Base-by-base conservation (phyloP, 2,329 filamentous ascomycete species). In the Trichophyton rubrum region DNA sequence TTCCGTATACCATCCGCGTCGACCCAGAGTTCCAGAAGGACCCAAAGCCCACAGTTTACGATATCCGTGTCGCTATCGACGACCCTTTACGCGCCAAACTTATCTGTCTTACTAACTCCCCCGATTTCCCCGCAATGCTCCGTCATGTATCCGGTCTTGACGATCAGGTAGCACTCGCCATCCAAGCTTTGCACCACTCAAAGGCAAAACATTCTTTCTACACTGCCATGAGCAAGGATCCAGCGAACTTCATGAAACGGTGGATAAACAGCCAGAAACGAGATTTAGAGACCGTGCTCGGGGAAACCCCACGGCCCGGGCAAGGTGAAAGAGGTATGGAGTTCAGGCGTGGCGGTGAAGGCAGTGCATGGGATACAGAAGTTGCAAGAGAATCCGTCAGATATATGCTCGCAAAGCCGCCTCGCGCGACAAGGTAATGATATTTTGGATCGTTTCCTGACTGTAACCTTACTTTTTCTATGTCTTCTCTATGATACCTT, bases 141-240 rank as follows among this genome's bases (percentile, higher is more conserved):
- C 87, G 87, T 66, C 85, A 90, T 63, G 89, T 96, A 59, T 80
- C 84, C 30, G 74, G 77, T 4, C 79, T 95, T 20, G 93, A 99
- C 69, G 90, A 96, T 62, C 88, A 96, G 66, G 80, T 97, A 2
- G 88, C 90, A 0, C 80, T 88, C 13, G 80, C 96, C 20, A 79
- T 96, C 61, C 90, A 95, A 71, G 89, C 89, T 1, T 82, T 96
- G 51, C 82, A 85, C 30, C 85, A 90, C 66, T 89, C 88, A 27
- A 95, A 95, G 71, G 89, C 90, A 24, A 95, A 95, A 71, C 89
- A 96, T 71, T 83, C 86, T 15, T 99, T 99, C 77, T 87, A 93
- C 73, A 85, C 83, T 5, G 84, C 85, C 3, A 79, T 97, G 64
- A 83, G 85, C 62, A 83, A 87, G 64, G 90, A 96, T 67, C 93